phyloP scores from a whole-genome alignment of 257 asterid species.

The Prunella vulgaris region DNA sequence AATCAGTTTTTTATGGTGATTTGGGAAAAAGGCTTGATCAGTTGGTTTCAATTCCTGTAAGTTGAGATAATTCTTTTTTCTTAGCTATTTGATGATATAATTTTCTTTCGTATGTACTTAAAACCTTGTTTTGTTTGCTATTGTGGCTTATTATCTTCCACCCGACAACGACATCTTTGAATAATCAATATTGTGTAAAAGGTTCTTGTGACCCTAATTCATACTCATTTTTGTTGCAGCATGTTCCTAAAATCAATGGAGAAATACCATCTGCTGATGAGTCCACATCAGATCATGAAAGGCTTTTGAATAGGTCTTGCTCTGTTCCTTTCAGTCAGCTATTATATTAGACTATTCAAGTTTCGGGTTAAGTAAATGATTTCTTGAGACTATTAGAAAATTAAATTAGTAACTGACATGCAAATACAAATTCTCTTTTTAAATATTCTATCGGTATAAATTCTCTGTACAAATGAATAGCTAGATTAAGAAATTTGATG shows the following conservation, averaged over 20 bases:
- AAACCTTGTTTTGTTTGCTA: background rate
- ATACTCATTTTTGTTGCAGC: conserved; percentile 44
- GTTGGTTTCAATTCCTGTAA: conserved; percentile 77
- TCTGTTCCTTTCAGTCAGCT: background rate
- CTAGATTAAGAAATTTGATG: background rate
- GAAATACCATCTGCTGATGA: conserved; percentile 88
- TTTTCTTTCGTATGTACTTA: background rate
- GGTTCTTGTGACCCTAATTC: background rate
- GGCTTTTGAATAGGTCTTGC: conserved; percentile 73
- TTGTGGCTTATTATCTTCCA: background rate
- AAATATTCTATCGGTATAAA: background rate
- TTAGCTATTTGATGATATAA: background rate
- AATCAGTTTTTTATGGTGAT: conserved; percentile 67
- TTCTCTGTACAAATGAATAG: background rate
- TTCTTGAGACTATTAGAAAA: background rate
- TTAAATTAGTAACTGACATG: background rate
- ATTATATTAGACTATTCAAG: background rate
- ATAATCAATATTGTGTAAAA: background rate
- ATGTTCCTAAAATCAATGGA: conserved; percentile 84
- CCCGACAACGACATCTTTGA: background rate
- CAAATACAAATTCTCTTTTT: background rate
- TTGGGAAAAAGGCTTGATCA: conserved; percentile 74
- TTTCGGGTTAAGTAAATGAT: conserved; percentile 2
- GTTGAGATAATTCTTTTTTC: conserved; percentile 20
- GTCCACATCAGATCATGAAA: conserved; percentile 78